Base-by-base conservation (phyloP, 75 land plant genomes). In the Adiantum capillusveneris region DNA sequence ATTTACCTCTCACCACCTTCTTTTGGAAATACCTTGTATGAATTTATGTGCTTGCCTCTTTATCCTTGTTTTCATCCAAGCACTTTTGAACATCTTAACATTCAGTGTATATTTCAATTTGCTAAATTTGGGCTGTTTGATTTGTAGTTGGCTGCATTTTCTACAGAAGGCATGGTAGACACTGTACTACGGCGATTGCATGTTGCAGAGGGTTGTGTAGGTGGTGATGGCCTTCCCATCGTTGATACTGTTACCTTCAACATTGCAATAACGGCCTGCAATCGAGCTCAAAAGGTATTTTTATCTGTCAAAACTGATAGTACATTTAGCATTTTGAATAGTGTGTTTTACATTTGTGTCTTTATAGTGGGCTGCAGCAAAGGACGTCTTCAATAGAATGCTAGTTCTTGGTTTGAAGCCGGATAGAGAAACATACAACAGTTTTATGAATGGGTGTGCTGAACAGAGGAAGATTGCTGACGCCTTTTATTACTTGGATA, bases 251-350 rank as follows among this genome's bases (percentile, higher is more conserved):
- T 48, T 29, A 26, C 70, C 14, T 73, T 68, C 65, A 73, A 73
- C 59, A 73, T 64, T 45, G 76, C 70, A 24, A 73, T 73, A n/a
- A 44, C 66, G 31, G 31, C 76, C 0, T 73, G 76, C 37, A 68
- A 49, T 29, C 50, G 43, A 30, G 53, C 56, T 22, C 30, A 56
- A 12, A 52, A 67, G 76, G 76, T 73, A 6, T 3, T 27, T 20
- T 57, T 11, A 18, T 11, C 20, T 18, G 9, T 29, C 16, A n/a
- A 24, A 51, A 51, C 7, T 51, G 9, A 51, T 51, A 51, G 19
- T 19, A 9, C 11, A 51, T 51, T 19, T n/a, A n/a, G n/a, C n/a
- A n/a, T n/a, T 13, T 7, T 30, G 34, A 57, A 30, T 57, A 30
- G 59, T 57, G 6, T 2, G 25, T 27, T 53, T 53, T 25, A 53